Evolutionary conservation across 2,329 filamentous ascomycete genomes (phyloP).

Genomic region (Colletotrichum acutatum): DNA sequence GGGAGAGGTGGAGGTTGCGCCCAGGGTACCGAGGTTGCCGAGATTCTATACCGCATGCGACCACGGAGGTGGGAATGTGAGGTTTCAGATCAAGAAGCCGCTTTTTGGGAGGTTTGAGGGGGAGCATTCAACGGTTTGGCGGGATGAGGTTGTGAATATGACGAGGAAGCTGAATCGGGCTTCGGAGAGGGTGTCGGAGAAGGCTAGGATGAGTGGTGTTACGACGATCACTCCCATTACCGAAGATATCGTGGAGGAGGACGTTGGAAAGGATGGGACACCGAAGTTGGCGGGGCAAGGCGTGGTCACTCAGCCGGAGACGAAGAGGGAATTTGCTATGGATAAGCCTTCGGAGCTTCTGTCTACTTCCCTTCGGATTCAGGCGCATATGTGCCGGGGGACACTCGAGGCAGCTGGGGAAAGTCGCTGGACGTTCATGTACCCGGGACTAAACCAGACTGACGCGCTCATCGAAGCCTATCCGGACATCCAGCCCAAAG

Average conservation of each 20-base stretch:
- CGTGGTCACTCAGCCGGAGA: too few species aligned
- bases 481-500: neutral
- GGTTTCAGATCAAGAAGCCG: neutral
- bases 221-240: neutral
- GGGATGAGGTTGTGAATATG: neutral
- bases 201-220: neutral
- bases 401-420: neutral
- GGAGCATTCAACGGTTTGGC: neutral
- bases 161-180: neutral
- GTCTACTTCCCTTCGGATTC: neutral
- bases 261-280: neutral
- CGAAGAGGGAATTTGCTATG: neutral
- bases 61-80: neutral
- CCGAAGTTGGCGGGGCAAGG: too few species aligned
- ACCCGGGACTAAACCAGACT: neutral
- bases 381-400: neutral
- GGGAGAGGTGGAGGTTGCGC: neutral
- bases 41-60: neutral
- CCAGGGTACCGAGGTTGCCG: neutral
- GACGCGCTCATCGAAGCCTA: neutral
- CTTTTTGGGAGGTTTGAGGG: constrained; percentile 2
- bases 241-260: neutral
- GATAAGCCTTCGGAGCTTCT: neutral
- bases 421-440: neutral
- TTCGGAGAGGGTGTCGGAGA: neutral